phyloP scores from a whole-genome alignment of 306 rosid species.

The Sicyos baderoa region DNA sequence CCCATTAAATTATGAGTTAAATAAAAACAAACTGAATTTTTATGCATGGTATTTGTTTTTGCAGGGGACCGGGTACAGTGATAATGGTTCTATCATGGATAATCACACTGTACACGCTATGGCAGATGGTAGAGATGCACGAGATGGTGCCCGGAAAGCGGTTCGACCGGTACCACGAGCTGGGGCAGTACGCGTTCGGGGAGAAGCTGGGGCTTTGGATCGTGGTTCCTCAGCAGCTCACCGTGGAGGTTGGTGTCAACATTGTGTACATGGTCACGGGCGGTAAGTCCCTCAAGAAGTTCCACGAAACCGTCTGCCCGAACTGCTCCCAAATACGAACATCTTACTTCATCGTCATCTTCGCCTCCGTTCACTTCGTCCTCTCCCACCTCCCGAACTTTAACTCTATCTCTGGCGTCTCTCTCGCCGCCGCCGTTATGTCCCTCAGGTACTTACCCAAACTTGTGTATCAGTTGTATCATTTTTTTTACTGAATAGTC shows the following conservation, averaged over 20 bases:
- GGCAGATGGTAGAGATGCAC: slow-evolving; percentile 97
- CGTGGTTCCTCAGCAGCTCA: slow-evolving; percentile 63
- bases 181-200: slow-evolving; percentile 81
- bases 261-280: slow-evolving; percentile 71
- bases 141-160: slow-evolving; percentile 83
- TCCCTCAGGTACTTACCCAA: slow-evolving; percentile 41
- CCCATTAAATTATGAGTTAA: too few relatives aligned
- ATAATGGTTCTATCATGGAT: slow-evolving; percentile 55
- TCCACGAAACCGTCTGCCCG: slow-evolving; percentile 43
- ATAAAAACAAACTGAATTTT: too few relatives aligned
- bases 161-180: slow-evolving; percentile 75
- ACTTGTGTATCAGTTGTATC: too few relatives aligned
- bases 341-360: slow-evolving; percentile 50
- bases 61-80: slow-evolving; percentile 58
- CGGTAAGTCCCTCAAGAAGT: slow-evolving; percentile 53
- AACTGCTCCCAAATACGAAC: slow-evolving; percentile 27
- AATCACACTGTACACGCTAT: slow-evolving; percentile 61
- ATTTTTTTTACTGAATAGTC: too few relatives aligned
- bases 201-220: slow-evolving; percentile 60
- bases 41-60: too few relatives aligned
- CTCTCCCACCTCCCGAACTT: slow-evolving; percentile 69
- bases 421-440: slow-evolving; percentile 69
- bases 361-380: slow-evolving; percentile 46
- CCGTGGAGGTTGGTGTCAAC: slow-evolving; percentile 62
- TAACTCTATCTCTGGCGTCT: slow-evolving; percentile 56